phyloP scores from a whole-genome alignment of 2,329 filamentous ascomycete species.

The Xylariaceae sp. region DNA sequence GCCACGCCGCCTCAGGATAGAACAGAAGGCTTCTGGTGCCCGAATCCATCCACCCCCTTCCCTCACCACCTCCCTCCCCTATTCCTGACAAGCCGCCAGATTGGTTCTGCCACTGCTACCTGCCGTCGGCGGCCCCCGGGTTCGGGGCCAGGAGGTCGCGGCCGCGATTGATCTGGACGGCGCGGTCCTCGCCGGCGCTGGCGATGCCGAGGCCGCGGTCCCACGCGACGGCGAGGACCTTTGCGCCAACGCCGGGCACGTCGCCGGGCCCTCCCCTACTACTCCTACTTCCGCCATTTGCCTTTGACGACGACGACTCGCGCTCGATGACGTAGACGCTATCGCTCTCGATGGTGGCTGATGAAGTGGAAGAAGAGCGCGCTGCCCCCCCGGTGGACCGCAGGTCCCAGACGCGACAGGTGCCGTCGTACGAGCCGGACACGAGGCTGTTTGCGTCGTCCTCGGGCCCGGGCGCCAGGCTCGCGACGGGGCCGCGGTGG shows the following conservation, averaged over 20 bases:
- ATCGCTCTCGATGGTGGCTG: conserved; percentile 60
- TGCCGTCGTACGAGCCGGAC: conserved; percentile 86
- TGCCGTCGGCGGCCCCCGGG: no score
- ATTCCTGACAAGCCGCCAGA: no score
- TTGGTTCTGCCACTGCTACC: no score
- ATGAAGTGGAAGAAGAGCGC: conserved; percentile 48
- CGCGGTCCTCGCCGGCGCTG: conserved; percentile 87
- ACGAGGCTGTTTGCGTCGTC: conserved; percentile 77
- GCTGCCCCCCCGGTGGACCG: conserved; percentile 43
- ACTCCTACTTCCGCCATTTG: conserved; percentile 56
- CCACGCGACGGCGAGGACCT: conserved; percentile 87
- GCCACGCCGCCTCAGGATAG: no score
- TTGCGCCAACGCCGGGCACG: conserved; percentile 72
- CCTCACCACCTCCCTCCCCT: no score
- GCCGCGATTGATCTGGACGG: conserved; percentile 84
- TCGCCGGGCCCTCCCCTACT: conserved; percentile 32
- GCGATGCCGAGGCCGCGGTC: conserved; percentile 81
- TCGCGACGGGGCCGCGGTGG: conserved; percentile 66
- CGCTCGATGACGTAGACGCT: conserved; percentile 68
- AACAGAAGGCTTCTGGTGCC: no score
- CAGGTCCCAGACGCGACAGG: conserved; percentile 89
- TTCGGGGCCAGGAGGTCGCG: no score
- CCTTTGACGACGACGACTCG: conserved; percentile 63
- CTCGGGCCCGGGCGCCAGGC: conserved; percentile 43
- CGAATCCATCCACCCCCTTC: no score